Evolutionary conservation across 1,139 yeast species (phyloP), one percentile per base, ranked within the genome.

Genomic region (Sugiyamaella sp.): DNA sequence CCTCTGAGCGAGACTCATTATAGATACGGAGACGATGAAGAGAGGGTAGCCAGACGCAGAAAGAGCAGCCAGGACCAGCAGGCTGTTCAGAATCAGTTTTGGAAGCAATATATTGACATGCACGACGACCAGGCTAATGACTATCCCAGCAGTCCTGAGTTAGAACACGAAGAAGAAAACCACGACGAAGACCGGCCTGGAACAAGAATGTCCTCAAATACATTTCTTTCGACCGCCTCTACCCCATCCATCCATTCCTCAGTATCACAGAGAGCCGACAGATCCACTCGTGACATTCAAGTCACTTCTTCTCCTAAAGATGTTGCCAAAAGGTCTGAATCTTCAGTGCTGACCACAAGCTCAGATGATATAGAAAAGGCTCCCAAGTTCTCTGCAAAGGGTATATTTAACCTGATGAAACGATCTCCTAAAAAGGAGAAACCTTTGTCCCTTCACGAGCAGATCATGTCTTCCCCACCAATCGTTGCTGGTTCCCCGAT

Each of bases 311-410:
- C 40, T 32, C 20, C 45, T 24, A 29, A 29, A 12, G 14, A 29
- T 10, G 4, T 4, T 5, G 14, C 35, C 8, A 12, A 10, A 33
- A 37, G 10, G 29, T 39, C 4, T 16, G 37, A 8, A 10, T 10
- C 29, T 24, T 24, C 29, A 24, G 35, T 10, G 8, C 14, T 29
- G 8, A 14, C 20, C 17, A 12, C 10, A 12, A 16, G 10, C 17
- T 35, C 20, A 16, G 35, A 35, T 2, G 37, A 46, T 20, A 14
- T 29, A 25, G 50, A 46, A 25, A 46, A 27, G 21, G 45, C 43
- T 19, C 61, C 65, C 9, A 58, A 59, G 49, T 61, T 49, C 49
- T 61, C 64, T n/a, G 64, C 64, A 20, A 60, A 60, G 49, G 60
- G 59, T 4, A 54, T 61, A 21, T 47, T 61, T 41, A 45, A 54